These are phyloP conservation scores for Cyclaneusma minus DNA, from an alignment of 2,329 filamentous ascomycete species.

Conservation along the genomic window DNA sequence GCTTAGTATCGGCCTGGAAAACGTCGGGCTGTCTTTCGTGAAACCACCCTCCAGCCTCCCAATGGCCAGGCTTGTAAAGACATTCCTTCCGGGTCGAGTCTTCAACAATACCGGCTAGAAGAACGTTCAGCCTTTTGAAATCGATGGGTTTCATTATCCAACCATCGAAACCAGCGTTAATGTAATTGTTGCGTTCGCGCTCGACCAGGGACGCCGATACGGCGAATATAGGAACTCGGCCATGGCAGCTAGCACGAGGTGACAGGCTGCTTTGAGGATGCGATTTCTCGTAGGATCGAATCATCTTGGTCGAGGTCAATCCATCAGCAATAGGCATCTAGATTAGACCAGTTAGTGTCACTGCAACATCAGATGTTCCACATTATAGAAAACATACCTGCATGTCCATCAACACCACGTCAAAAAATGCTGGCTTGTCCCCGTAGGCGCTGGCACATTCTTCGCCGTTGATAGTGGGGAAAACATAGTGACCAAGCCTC, in stretches of 20 bases:
- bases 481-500: constrained; percentile 56
- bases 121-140: constrained; percentile 54
- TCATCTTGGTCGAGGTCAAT: constrained; percentile 67
- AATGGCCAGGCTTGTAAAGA: constrained; percentile 55
- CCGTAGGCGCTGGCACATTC: constrained; percentile 62
- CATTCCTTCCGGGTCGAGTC: constrained; percentile 39
- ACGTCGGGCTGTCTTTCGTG: constrained; percentile 4
- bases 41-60: constrained; percentile 86
- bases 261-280: constrained; percentile 35
- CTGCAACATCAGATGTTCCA: constrained; percentile 3
- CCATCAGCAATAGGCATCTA: constrained; percentile 92
- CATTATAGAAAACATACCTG: constrained; percentile 39
- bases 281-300: constrained; percentile 53
- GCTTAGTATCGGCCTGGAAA: not conserved
- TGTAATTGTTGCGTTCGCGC: constrained; percentile 49
- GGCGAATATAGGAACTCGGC: constrained; percentile 66
- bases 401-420: constrained; percentile 84
- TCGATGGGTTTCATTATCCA: constrained; percentile 86
- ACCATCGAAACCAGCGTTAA: constrained; percentile 69
- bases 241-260: constrained; percentile 38
- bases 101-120: constrained; percentile 56
- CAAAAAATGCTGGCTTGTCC: constrained; percentile 46
- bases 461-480: constrained; percentile 66
- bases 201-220: constrained; percentile 75
- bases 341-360: constrained; percentile 2